Conservation (phyloP, 2,329 filamentous ascomycete genomes). For the Pezicula rhizophila region DNA sequence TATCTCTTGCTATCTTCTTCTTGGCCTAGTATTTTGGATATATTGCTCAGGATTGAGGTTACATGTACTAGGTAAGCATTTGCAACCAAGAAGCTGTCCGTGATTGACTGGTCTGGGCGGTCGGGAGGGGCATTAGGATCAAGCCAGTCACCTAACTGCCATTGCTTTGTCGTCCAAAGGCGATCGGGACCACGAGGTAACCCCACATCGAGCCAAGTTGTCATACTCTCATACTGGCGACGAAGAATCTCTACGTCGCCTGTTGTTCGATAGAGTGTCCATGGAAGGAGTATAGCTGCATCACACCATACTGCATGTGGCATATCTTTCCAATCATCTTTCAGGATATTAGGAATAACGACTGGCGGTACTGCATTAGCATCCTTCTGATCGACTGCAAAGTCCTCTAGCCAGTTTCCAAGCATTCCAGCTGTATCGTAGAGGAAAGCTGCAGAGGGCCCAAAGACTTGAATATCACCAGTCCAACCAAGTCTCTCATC, state of each 20-base stretch:
- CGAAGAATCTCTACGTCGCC: slow-evolving; percentile 30
- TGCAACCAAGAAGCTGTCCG: slow-evolving; percentile 32
- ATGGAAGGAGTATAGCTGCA: slow-evolving; percentile 33
- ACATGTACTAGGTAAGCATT: slow-evolving; percentile 39
- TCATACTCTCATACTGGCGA: slow-evolving; percentile 33
- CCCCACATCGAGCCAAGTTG: slow-evolving; percentile 32
- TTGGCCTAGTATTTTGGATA: slow-evolving; percentile 26
- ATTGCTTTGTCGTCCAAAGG: slow-evolving; percentile 32
- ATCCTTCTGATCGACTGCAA: slow-evolving; percentile 31
- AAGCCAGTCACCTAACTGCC: slow-evolving; percentile 40
- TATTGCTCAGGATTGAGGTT: slow-evolving; percentile 30
- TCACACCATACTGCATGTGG: slow-evolving; percentile 34
- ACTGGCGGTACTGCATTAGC: slow-evolving; percentile 25
- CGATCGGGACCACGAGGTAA: slow-evolving; percentile 26
- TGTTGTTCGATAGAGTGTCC: slow-evolving; percentile 32
- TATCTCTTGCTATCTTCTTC: slow-evolving; percentile 20
- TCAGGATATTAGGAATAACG: slow-evolving; percentile 19
- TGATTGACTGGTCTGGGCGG: slow-evolving; percentile 30
- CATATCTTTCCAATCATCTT: slow-evolving; percentile 1
- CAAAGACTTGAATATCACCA: slow-evolving; percentile 37
- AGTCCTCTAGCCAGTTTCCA: slow-evolving; percentile 42
- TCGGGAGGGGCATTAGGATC: slow-evolving; percentile 37
- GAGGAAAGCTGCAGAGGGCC: slow-evolving; percentile 40
- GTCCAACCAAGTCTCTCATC: slow-evolving; percentile 45
- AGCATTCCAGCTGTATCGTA: slow-evolving; percentile 48